A percentile compares a stretch with the other conserved stretches of the same genome.
phyloP scores from a whole-genome alignment of 2,329 filamentous ascomycete species.

The Berkeleyomyces rouxiae region DNA sequence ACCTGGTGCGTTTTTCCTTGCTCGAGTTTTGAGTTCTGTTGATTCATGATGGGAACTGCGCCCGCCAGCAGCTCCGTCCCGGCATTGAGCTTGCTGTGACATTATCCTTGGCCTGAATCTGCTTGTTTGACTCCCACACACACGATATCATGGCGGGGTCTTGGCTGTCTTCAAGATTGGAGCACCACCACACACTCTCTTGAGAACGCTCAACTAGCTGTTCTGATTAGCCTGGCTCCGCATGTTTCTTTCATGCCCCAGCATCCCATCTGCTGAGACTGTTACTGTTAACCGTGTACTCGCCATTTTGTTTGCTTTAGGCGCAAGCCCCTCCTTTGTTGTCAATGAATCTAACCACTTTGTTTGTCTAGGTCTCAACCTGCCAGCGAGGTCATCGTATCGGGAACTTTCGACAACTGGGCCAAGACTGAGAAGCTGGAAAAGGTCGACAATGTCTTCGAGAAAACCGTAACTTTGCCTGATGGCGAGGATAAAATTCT shows the following conservation, averaged over 20 bases:
- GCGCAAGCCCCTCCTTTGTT: background rate
- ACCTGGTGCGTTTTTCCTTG: conserved; percentile 9
- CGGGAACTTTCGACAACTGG: conserved; percentile 93
- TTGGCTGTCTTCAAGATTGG: background rate
- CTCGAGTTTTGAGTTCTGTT: background rate
- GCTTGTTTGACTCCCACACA: background rate
- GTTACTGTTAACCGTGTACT: background rate
- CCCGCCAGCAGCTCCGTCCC: background rate
- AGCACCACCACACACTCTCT: no score
- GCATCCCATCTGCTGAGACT: background rate
- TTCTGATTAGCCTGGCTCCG: no score
- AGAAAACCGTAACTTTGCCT: conserved; percentile 64
- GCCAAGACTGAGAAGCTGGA: conserved; percentile 69
- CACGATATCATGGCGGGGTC: background rate
- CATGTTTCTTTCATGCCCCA: no score
- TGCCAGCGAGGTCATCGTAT: conserved; percentile 80
- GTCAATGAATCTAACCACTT: background rate
- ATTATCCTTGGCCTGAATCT: background rate
- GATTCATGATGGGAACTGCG: background rate
- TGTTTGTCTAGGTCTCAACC: conserved; percentile 52
- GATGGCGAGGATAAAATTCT: conserved; percentile 55
- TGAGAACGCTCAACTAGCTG: no score
- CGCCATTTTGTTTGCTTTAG: background rate
- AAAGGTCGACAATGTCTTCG: conserved; percentile 54
- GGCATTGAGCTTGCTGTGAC: background rate